Evolutionary conservation across 2,329 filamentous ascomycete species (phyloP).

Genomic region (Pseudocercospora cruenta): DNA sequence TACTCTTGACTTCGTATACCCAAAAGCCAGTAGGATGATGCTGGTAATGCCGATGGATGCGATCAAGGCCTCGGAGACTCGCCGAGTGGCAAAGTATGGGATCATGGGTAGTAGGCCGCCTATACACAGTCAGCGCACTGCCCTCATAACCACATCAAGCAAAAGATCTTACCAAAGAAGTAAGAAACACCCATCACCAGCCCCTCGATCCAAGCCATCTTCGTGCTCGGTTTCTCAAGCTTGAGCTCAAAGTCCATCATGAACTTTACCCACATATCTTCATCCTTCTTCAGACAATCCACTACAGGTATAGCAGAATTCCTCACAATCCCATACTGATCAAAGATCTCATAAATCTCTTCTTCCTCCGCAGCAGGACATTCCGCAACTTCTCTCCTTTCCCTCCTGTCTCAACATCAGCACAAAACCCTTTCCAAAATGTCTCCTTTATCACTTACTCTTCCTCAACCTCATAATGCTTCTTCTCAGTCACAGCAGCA

Average conservation of each 20-base stretch:
- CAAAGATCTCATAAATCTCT: conserved; percentile 50
- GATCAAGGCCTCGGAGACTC: conserved; percentile 48
- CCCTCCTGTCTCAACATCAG: conserved; percentile 38
- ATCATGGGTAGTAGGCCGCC: conserved; percentile 52
- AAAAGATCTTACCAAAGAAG: conserved; percentile 38
- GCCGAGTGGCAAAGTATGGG: conserved; percentile 54
- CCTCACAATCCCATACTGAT: conserved; percentile 54
- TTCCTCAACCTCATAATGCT: conserved; percentile 56
- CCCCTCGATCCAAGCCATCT: conserved; percentile 53
- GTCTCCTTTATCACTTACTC: background rate
- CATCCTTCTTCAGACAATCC: conserved; percentile 53
- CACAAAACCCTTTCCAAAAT: too few relatives aligned
- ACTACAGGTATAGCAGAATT: conserved; percentile 52
- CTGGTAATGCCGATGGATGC: conserved; percentile 57
- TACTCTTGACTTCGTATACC: conserved; percentile 52
- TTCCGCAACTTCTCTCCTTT: conserved; percentile 50
- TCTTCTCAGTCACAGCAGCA: conserved; percentile 62
- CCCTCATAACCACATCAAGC: background rate
- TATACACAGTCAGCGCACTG: conserved; percentile 14
- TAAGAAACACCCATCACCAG: conserved; percentile 46
- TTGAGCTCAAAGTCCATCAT: conserved; percentile 64
- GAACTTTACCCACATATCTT: conserved; percentile 58
- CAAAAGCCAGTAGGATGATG: conserved; percentile 55
- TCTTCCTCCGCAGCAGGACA: conserved; percentile 49
- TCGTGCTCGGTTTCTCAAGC: conserved; percentile 49